Base-by-base conservation (phyloP, 352 stramenopile species). In the Phytophthora pinifolia region DNA sequence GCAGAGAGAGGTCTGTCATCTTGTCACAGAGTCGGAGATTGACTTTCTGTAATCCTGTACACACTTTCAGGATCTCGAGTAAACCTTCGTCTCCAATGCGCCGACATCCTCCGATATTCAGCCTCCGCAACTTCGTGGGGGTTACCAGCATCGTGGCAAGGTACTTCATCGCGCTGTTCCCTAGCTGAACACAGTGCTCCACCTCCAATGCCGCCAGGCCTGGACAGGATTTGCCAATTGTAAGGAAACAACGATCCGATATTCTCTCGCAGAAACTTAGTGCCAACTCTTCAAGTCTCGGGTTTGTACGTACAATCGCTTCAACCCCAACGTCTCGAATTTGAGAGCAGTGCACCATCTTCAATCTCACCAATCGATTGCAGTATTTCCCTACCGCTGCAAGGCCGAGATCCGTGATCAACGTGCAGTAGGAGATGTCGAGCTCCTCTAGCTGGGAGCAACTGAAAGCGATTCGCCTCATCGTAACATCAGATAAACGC, bases 251-350 rank as follows among this genome's bases (percentile, higher is more conserved):
- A 2, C 72, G 72, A 46, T 92, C 82, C 10, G 72, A 87, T n/a
- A 89, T 68, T 8, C 65, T 62, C 37, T 89, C 79, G 38, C 82
- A 92, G 45, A 73, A 89, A 41, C 74, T 89, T 15, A 89, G 51
- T 5, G 54, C 54, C 0, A 96, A 51, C 31, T 86, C 62, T 33
- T 82, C 67, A 0, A 93, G 79, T 37, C 65, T 70, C 22, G 62
- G 45, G 29, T 86, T 88, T 0, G 47, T 42, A 2, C 63, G 55
- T 0, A 83, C 86, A 0, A 90, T 59, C 1, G 78, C 79, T 48
- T 90, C 83, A 2, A 97, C 63, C 1, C 86, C 87, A 17, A 84
- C 60, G 41, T 97, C 89, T 3, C 64, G 88, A 37, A 97, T 74
- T 41, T 85, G 54, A 46, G 79, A 71, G 37, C 90, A 97, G 18